A percentile compares a stretch with the other conserved stretches of the same genome.
Conservation (phyloP, 2,329 filamentous ascomycete genomes). For the Drechslerella stenobrocha region DNA sequence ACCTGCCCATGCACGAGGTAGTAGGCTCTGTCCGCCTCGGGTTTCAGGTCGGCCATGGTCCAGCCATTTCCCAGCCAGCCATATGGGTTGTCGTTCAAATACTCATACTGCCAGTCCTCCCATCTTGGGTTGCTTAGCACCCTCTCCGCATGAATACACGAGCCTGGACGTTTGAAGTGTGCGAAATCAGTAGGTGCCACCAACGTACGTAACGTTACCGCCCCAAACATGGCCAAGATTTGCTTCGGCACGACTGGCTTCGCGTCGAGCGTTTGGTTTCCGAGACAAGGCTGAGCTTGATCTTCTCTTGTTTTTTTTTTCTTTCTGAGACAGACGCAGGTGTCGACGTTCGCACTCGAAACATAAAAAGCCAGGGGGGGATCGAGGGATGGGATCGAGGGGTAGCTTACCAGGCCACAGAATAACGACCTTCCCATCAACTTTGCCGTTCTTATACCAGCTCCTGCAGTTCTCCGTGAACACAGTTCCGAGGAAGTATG, state of each 20-base stretch:
- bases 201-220: too few relatives aligned
- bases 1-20: conserved; percentile 28
- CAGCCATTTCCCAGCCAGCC: conserved; percentile 44
- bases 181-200: background rate
- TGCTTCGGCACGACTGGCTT: too few relatives aligned
- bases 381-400: too few relatives aligned
- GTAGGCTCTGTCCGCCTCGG: conserved; percentile 34
- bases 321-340: too few relatives aligned
- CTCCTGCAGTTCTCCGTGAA: conserved; percentile 60
- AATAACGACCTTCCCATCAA: conserved; percentile 58
- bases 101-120: conserved; percentile 42
- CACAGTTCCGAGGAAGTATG: conserved; percentile 60
- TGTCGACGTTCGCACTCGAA: background rate
- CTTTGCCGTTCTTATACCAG: conserved; percentile 61
- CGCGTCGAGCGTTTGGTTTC: background rate
- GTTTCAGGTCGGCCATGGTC: conserved; percentile 34
- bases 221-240: too few relatives aligned
- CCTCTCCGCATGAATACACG: conserved; percentile 30
- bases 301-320: too few relatives aligned
- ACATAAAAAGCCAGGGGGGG: too few relatives aligned
- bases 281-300: too few relatives aligned
- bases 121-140: conserved; percentile 42
- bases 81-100: conserved; percentile 25
- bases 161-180: conserved; percentile 17
- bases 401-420: conserved; percentile 56